A percentile compares a stretch with the other conserved stretches of the same genome.
These are phyloP conservation scores for Tylopilus balloui DNA, from an alignment of 768 basidiomycete genomes.

Conservation along the genomic window DNA sequence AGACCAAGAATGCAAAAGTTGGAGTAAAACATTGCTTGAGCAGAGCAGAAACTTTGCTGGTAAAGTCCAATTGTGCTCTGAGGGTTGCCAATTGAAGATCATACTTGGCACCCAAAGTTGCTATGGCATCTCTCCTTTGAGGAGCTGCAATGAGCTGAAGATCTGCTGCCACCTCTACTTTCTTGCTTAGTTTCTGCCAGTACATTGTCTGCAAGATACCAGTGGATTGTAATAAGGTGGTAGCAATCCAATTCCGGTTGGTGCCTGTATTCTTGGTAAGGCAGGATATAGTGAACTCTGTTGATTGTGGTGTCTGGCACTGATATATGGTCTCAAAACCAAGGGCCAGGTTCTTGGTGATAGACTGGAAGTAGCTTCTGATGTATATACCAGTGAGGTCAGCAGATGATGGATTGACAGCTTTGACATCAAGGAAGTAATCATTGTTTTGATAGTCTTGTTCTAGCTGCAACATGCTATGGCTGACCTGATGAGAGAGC, in stretches of 20 bases:
- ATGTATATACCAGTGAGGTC: constrained; percentile 91
- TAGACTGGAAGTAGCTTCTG: constrained; percentile 89
- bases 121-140: constrained; percentile 81
- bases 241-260: constrained; percentile 87
- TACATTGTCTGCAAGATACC: constrained; percentile 89
- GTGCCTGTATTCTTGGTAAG: constrained; percentile 72
- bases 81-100: constrained; percentile 92
- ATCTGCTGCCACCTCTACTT: constrained; percentile 97
- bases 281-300: constrained; percentile 72
- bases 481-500: constrained; percentile 72
- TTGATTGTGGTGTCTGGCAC: constrained; percentile 63
- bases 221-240: constrained; percentile 77
- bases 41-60: constrained; percentile 90
- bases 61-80: constrained; percentile 90
- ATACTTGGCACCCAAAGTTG: constrained; percentile 94
- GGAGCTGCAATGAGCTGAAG: constrained; percentile 78
- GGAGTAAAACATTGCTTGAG: constrained; percentile 96
- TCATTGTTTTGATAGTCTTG: constrained; percentile 91
- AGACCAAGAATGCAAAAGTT: constrained; percentile 88
- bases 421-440: constrained; percentile 80
- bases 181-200: constrained; percentile 93
- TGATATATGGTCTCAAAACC: constrained; percentile 86
- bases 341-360: constrained; percentile 85
- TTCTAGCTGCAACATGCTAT: constrained; percentile 90
- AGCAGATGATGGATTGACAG: constrained; percentile 84